Base-by-base conservation (phyloP, 768 basidiomycete genomes). In the Sporobolomyces pararoseus region DNA sequence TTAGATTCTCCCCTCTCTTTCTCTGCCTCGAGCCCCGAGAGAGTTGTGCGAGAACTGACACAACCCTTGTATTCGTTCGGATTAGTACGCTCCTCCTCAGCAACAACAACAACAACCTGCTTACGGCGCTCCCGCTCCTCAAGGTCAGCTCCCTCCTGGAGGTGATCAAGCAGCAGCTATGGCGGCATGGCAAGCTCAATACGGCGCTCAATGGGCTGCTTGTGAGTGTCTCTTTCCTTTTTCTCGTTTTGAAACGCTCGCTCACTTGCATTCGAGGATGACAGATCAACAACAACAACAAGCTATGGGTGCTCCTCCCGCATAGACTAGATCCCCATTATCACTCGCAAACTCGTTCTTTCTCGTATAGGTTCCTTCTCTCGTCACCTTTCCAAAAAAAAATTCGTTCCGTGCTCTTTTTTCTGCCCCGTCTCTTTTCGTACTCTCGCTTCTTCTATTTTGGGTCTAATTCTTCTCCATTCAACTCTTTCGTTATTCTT, bases 181-280 rank as follows among this genome's bases (percentile, higher is more conserved):
- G 58, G 68, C 68, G 0, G 37, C 34, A n/a, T 74, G 72, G 55
- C 88, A 89, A 79, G 86, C 85, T 54, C 89, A 90, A 76, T 91
- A 90, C 89, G 85, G 85, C 32, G 82, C 84, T 31, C 84, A 86
- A 54, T 89, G 90, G 86, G 82, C 52, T n/a, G 65, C 65, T 27
- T 67, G 60, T 67, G 39, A 54, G 25, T 55, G n/a, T 23, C 25
- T 21, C 60, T 23, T 17, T 42, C 6, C 42, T 44, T 44, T n/a
- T n/a, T n/a, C n/a, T n/a, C n/a, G n/a, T n/a, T n/a, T n/a, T n/a
- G n/a, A n/a, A n/a, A 44, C 49, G 42, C 31, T 35, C 9, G 35
- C 21, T 32, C 51, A 13, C 7, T 5, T 32, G 65, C 53, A 32
- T 23, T 10, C 19, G 27, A 27, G 12, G n/a, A n/a, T n/a, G n/a